Base-by-base conservation (phyloP, 1,139 yeast species). In the Nematodospora anomalae region DNA sequence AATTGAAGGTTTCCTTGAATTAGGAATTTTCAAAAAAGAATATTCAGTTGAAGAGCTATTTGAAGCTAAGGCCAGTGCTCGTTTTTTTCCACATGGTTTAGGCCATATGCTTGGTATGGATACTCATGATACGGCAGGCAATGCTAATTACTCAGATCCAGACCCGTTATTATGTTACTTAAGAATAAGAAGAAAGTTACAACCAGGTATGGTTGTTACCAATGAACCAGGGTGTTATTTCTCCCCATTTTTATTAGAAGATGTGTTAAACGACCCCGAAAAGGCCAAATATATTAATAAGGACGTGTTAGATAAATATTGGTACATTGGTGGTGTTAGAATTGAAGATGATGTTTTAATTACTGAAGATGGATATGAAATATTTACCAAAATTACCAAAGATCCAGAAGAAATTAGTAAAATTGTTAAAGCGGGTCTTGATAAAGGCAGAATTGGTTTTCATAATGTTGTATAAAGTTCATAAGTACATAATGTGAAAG, bases 151-250 rank as follows among this genome's bases (percentile, higher is more conserved):
- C 58, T 78, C 80, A 2, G 97, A 92, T 56, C 74, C 84, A 4
- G 81, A 92, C 55, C 83, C 85, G 24, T 71, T 83, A 61, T 73
- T 87, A 51, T 66, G 75, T 42, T 87, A 86, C 58, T 74, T 92
- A 55, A 79, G 98, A 58, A 64, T 92, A 42, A 78, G 97, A 55
- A 78, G 97, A 54, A 58, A 65, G 1, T 73, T 92, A 41, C 67
- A 79, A 58, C 69, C 71, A 35, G 85, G 87, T 11, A 88, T 90
- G 95, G 92, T 86, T 16, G 75, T 92, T 4, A 92, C 98, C 1
- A 88, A 90, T 49, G 98, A 92, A 59, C 98, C 98, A 4, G 98
- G 98, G 26, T 74, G 84, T 45, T 92, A 92, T 60, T 92, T 92
- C 62, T 85, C 92, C 35, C 87, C 90, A 26, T 86, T 81, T 52